These are phyloP conservation scores for Flaveria sonorensis DNA, from an alignment of 129 eudicot genomes.

Conservation along the genomic window DNA sequence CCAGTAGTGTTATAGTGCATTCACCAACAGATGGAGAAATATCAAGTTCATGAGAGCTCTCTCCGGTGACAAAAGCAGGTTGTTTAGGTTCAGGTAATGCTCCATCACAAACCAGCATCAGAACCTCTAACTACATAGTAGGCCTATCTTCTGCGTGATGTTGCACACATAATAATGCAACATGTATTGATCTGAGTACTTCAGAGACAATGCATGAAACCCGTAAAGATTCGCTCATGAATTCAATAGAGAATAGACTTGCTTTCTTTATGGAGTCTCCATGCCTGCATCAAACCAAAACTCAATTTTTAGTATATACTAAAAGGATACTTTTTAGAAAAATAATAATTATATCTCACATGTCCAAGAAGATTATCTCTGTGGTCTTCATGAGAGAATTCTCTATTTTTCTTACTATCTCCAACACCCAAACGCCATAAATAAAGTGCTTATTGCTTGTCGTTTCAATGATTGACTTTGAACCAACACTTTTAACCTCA, in stretches of 20 bases:
- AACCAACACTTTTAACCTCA: too few species aligned
- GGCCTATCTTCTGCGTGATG: constrained; percentile 43
- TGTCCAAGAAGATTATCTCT: constrained; percentile 50
- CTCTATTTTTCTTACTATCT: constrained; percentile 40
- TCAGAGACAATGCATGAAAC: constrained; percentile 14
- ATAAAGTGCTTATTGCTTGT: too few species aligned
- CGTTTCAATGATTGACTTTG: too few species aligned
- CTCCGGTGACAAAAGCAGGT: constrained; percentile 34
- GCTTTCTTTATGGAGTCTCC: constrained; percentile 26
- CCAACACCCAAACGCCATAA: too few species aligned
- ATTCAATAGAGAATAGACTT: background rate
- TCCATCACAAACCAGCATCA: constrained; percentile 33
- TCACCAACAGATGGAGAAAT: background rate
- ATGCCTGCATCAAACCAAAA: constrained; percentile 19
- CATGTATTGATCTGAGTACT: constrained; percentile 29
- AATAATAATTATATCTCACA: constrained; percentile 37
- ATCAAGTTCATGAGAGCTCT: background rate
- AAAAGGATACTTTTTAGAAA: too few species aligned
- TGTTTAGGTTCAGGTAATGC: constrained; percentile 32
- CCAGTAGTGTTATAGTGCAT: background rate
- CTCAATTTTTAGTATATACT: background rate
- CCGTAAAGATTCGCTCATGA: background rate
- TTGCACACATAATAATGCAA: constrained; percentile 43
- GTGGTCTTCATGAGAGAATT: constrained; percentile 46
- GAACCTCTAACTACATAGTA: constrained; percentile 30